Conservation (phyloP, 495 filamentous ascomycete genomes). For the Arthonia radiata region DNA sequence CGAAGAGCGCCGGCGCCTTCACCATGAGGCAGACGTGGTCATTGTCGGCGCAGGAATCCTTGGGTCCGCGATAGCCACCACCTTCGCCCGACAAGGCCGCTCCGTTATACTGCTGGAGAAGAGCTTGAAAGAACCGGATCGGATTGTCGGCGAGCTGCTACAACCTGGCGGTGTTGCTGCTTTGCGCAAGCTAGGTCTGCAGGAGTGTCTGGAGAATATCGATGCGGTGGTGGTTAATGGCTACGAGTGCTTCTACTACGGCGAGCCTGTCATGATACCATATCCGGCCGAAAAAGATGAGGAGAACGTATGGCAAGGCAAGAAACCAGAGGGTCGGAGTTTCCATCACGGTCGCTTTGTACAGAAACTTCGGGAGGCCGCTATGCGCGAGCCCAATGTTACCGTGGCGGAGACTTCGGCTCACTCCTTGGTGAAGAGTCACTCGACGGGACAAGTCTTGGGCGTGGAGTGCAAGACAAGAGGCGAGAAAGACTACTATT, state of each 20-base stretch:
- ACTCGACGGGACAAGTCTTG: conserved; percentile 35
- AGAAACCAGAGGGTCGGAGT: conserved; percentile 34
- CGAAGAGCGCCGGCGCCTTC: conserved; percentile 10
- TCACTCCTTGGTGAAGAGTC: conserved; percentile 30
- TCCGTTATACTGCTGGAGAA: conserved; percentile 77
- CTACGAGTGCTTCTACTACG: conserved; percentile 70
- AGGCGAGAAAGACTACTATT: conserved; percentile 43
- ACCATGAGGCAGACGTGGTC: conserved; percentile 41
- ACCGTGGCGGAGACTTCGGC: conserved; percentile 51
- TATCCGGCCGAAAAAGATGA: conserved; percentile 22
- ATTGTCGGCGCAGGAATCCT: conserved; percentile 79
- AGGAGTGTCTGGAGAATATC: conserved; percentile 66
- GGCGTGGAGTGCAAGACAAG: conserved; percentile 48
- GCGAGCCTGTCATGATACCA: conserved; percentile 49
- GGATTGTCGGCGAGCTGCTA: conserved; percentile 86
- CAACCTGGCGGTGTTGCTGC: conserved; percentile 79
- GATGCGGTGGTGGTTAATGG: conserved; percentile 62
- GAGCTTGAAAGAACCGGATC: conserved; percentile 79
- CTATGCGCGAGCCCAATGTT: conserved; percentile 39
- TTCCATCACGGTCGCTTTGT: conserved; percentile 80
- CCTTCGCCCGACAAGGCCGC: conserved; percentile 60
- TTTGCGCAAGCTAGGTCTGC: conserved; percentile 52
- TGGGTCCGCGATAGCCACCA: conserved; percentile 66
- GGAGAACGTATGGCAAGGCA: conserved; percentile 1
- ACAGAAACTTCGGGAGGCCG: conserved; percentile 43